Conservation (phyloP, 2,329 filamentous ascomycete species). For the Fusarium decemcellulare region DNA sequence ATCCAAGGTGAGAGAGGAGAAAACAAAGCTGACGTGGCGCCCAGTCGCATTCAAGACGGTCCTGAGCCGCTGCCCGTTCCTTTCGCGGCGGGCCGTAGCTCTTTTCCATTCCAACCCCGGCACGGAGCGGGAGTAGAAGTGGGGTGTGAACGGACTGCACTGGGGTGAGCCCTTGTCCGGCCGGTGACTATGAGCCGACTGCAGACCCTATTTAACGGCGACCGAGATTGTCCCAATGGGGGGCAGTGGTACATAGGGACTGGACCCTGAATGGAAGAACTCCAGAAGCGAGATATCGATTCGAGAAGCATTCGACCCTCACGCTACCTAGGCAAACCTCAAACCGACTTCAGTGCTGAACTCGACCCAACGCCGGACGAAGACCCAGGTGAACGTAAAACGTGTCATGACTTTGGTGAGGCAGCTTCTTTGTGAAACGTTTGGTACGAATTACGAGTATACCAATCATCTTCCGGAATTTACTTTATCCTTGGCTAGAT, state of each 20-base stretch:
- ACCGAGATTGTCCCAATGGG: neutral
- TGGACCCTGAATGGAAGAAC: constrained; percentile 9
- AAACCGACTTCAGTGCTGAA: neutral
- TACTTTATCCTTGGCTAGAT: neutral
- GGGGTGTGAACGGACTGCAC: constrained; percentile 28
- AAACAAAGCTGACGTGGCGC: constrained; percentile 34
- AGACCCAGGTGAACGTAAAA: no score
- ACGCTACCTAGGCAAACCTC: neutral
- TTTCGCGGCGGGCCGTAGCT: constrained; percentile 2
- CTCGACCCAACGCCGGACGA: no score
- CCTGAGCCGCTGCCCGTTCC: constrained; percentile 9
- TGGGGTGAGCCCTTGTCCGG: neutral
- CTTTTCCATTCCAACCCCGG: constrained; percentile 24
- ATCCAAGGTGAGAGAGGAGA: neutral
- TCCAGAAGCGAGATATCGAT: constrained; percentile 4
- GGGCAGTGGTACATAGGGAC: neutral
- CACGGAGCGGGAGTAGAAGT: constrained; percentile 29
- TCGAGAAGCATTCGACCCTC: neutral
- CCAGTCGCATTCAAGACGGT: constrained; percentile 21
- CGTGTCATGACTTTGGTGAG: neutral
- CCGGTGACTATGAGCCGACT: constrained; percentile 8
- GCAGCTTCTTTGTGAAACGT: neutral
- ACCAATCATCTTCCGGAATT: constrained; percentile 8
- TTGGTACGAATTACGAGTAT: neutral
- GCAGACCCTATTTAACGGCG: constrained; percentile 1